Base-by-base conservation (phyloP, 2,329 filamentous ascomycete genomes). In the Scopulariopsis brevicaulis region DNA sequence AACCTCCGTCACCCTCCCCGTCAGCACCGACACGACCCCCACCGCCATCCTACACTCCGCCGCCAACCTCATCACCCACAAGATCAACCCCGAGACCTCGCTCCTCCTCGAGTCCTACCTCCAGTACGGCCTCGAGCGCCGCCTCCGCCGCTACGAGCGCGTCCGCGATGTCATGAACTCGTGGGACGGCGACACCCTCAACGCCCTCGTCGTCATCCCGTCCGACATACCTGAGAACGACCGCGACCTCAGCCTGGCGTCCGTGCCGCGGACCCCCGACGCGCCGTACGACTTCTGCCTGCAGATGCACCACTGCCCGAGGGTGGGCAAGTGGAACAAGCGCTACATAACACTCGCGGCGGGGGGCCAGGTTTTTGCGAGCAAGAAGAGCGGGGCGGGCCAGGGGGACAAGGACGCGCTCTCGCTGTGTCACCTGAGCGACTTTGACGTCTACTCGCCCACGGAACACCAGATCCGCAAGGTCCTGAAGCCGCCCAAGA, bases 161-260 rank as follows among this genome's bases (percentile, higher is more conserved):
- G 81, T 97, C 35, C 83, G 90, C 60, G 90, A 96, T 65, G 82
- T 96, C 24, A 82, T 96, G 79, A 95, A 96, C 69, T 95, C 91
- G 0, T 97, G 93, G 93, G 89, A 96, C 60, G 77, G 80, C 51
- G 91, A 96, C 68, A 77, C 79, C 2, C 86, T 91, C 64, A 94
- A 96, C 65, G 77, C 80, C 8, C 76, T 97, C 15, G 40, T 56
- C 35, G 73, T 88, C 20, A 77, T 96, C 24, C 73, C 86, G 58
- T 77, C 85, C 15, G 43, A 79, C 2, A 79, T 84, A 43, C 71
- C 77, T 2, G 74, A 76, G n/a, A 74, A 78, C 56, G 74, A 80
- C 61, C 68, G 71, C 7, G 84, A 87, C 58, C 77, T 96, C 7
- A 84, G 89, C 25, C 72, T 86, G 4, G 75, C 79, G 14, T 79